Conservation (phyloP, 805 yeast genomes). For the Kodamaea sagamina region DNA sequence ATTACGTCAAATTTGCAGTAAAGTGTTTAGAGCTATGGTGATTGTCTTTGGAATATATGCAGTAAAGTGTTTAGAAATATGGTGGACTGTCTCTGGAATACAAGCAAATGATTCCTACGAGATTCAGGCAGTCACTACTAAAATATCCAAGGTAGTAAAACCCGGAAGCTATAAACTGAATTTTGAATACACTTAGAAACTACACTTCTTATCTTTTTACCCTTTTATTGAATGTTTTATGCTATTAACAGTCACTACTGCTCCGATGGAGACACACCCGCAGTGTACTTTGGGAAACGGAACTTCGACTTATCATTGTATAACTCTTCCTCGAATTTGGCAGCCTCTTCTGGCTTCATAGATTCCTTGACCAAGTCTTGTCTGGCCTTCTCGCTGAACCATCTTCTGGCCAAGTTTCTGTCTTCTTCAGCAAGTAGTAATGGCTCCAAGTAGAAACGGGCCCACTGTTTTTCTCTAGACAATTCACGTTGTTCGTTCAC, state of each 20-base stretch:
- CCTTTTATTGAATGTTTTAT: not conserved
- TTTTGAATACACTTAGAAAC: too few species aligned
- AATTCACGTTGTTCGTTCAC: constrained; percentile 77
- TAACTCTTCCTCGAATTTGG: constrained; percentile 44
- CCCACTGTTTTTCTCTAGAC: constrained; percentile 74
- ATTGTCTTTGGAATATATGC: too few species aligned
- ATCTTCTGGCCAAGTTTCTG: constrained; percentile 73
- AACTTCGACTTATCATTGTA: constrained; percentile 47
- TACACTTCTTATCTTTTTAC: not conserved
- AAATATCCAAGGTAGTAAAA: too few species aligned
- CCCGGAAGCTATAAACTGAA: too few species aligned
- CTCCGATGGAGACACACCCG: constrained; percentile 40
- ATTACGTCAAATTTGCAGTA: too few species aligned
- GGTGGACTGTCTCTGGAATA: too few species aligned
- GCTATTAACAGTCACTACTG: constrained; percentile 16
- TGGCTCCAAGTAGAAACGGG: constrained; percentile 72
- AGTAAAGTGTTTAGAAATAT: too few species aligned
- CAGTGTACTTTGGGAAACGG: constrained; percentile 45
- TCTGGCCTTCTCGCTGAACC: constrained; percentile 61
- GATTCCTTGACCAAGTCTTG: constrained; percentile 55
- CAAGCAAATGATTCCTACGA: too few species aligned
- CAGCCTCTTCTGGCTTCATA: constrained; percentile 40
- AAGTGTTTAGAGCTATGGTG: too few species aligned
- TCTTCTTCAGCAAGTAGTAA: constrained; percentile 80
- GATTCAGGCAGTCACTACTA: too few species aligned